phyloP scores from a whole-genome alignment of 495 filamentous ascomycete species.

The Sabuloglossum arenarium region DNA sequence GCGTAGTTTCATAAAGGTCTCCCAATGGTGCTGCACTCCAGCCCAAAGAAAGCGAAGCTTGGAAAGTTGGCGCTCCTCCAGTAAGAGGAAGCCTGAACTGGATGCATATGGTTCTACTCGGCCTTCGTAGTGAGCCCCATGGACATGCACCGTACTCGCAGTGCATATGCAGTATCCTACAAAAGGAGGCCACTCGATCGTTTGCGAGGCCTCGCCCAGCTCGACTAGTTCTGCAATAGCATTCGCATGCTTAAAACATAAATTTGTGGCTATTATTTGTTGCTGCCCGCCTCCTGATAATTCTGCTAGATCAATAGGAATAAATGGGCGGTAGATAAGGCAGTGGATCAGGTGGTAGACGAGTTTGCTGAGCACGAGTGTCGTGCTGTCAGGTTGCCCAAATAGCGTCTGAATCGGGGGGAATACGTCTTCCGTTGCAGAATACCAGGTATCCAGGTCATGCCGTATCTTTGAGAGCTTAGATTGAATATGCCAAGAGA shows the following conservation, averaged over 20 bases:
- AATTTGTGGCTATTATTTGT: slow-evolving; percentile 68
- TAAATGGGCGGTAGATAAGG: slow-evolving; percentile 64
- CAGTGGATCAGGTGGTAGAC: slow-evolving; percentile 73
- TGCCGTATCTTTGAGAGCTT: slow-evolving; percentile 71
- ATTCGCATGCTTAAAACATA: slow-evolving; percentile 74
- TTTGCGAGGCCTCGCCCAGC: slow-evolving; percentile 38
- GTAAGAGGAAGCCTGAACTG: slow-evolving; percentile 48
- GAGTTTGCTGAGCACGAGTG: slow-evolving; percentile 59
- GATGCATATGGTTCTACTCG: slow-evolving; percentile 41
- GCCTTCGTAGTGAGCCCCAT: slow-evolving; percentile 58
- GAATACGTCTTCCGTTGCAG: slow-evolving; percentile 60
- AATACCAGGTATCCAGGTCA: slow-evolving; percentile 67
- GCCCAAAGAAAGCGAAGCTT: slow-evolving; percentile 57
- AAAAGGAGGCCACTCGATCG: slow-evolving; percentile 66
- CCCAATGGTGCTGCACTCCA: slow-evolving; percentile 57
- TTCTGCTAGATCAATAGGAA: slow-evolving; percentile 64
- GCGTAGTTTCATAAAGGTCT: slow-evolving; percentile 53
- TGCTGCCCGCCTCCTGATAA: slow-evolving; percentile 60
- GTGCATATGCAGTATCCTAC: slow-evolving; percentile 66
- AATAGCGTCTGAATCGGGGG: slow-evolving; percentile 52
- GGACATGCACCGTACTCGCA: slow-evolving; percentile 67
- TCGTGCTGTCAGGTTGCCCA: slow-evolving; percentile 54
- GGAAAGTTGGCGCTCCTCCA: slow-evolving; percentile 57
- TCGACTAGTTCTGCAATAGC: slow-evolving; percentile 69
- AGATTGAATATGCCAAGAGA: slow-evolving; percentile 71